Base-by-base conservation (phyloP, 2,329 filamentous ascomycete species). In the Sclerotinia subarctica region DNA sequence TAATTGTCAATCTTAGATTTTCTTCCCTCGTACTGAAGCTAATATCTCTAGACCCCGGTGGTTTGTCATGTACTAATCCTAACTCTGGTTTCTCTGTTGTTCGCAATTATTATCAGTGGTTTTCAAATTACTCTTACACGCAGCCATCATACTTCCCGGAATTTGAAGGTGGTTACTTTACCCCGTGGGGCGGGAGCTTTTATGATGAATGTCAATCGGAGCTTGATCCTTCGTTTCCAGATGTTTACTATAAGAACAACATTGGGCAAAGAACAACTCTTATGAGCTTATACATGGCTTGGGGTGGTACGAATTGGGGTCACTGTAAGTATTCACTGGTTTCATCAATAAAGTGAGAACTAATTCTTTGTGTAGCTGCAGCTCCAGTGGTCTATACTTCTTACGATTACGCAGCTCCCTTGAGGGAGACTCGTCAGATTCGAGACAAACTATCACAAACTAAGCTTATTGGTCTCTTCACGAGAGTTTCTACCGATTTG, bases 211-310 rank as follows among this genome's bases (percentile, higher is more conserved):
- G 83, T 70, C 64, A 75, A 19, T 77, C 81, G 0, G 81, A 84
- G 57, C 81, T 82, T 64, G 76, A 78, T 15, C 79, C 80, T 0
- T 80, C 80, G 17, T 86, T 84, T 73, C 80, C 83, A 1, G 83
- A 86, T 74, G 81, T 86, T 1, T 86, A 84, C 67, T 86, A 85
- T 73, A 85, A 85, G 73, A 83, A 85, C 71, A 82, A 85, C 64
- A 80, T 86, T 67, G 84, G 80, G 7, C 83, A 85, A 65, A 77
- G 80, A 29, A 78, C 81, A 1, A 85, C 82, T 0, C 73, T 84
- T 15, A 76, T 83, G 46, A 85, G 79, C 57, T 69, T 85, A 19
- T 86, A 85, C 70, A 85, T 86, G 79, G 79, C 80, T 0, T 84
- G 79, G 71, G 84, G 84, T n/a, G 84, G 84, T 1, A 86, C 84